Percentiles rank a stretch among this genome's conserved stretches.
phyloP scores from a whole-genome alignment of 2,329 filamentous ascomycete genomes.

The Aspergillus intermedius region DNA sequence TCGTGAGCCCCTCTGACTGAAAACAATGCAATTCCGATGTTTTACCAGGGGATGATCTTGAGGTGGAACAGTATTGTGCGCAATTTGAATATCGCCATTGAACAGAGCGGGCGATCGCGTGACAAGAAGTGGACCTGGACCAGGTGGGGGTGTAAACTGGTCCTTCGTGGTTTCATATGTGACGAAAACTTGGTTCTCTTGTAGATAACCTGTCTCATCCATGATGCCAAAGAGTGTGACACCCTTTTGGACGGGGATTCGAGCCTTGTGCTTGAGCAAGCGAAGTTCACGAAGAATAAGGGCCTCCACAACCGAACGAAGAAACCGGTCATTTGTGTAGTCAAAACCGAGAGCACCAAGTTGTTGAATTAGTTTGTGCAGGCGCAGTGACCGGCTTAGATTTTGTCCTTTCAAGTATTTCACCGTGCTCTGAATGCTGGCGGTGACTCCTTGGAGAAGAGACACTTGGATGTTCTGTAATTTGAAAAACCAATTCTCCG shows the following conservation, averaged over 20 bases:
- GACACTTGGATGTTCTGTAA: slow-evolving; percentile 59
- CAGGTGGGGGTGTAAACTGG: slow-evolving; percentile 6
- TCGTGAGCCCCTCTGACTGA: slow-evolving; percentile 62
- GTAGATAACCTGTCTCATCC: slow-evolving; percentile 67
- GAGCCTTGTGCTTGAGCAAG: slow-evolving; percentile 68
- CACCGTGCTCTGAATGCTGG: slow-evolving; percentile 55
- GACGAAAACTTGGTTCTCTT: slow-evolving; percentile 51
- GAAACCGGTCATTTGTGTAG: slow-evolving; percentile 62
- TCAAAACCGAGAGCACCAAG: slow-evolving; percentile 51
- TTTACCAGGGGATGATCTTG: slow-evolving; percentile 52
- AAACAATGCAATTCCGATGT: slow-evolving; percentile 69
- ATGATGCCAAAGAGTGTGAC: slow-evolving; percentile 76
- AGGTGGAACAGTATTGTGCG: slow-evolving; percentile 54
- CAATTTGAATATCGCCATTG: slow-evolving; percentile 70
- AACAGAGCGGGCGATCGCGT: slow-evolving; percentile 77
- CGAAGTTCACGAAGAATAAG: slow-evolving; percentile 64
- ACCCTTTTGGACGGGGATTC: slow-evolving; percentile 64
- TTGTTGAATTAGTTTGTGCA: slow-evolving; percentile 59
- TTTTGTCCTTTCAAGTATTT: slow-evolving; percentile 58
- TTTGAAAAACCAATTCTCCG: slow-evolving; percentile 52
- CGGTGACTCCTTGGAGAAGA: slow-evolving; percentile 54
- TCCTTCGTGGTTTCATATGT: slow-evolving; percentile 9
- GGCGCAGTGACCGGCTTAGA: slow-evolving; percentile 54
- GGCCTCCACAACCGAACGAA: slow-evolving; percentile 65
- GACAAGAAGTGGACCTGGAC: slow-evolving; percentile 47